phyloP scores from a whole-genome alignment of 1,139 yeast species.

The Zygosaccharomyces pseudobailii region DNA sequence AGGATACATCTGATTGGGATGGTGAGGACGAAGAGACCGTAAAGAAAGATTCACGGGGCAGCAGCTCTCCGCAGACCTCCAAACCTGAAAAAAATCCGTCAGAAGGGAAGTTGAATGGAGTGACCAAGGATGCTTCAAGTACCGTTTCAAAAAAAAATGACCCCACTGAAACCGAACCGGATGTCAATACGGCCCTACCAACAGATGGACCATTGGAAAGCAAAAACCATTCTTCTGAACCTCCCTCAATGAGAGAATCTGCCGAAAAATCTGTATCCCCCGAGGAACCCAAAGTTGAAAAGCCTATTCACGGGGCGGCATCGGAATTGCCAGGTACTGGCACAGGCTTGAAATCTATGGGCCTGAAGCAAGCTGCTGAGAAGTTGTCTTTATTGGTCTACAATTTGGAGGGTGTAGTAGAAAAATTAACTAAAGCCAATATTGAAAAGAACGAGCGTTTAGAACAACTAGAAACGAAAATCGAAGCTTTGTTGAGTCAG shows the following conservation, averaged over 20 bases:
- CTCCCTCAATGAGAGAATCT: slow-evolving; percentile 17
- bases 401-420: slow-evolving; percentile 51
- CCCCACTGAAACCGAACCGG: slow-evolving; percentile 6
- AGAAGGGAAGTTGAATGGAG: not conserved
- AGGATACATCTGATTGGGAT: slow-evolving; percentile 35
- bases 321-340: slow-evolving; percentile 20
- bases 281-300: too few relatives aligned
- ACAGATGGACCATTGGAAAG: slow-evolving; percentile 2
- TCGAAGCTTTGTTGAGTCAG: slow-evolving; percentile 36
- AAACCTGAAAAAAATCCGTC: slow-evolving; percentile 12
- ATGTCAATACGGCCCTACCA: not conserved
- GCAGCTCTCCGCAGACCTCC: not conserved
- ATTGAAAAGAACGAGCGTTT: slow-evolving; percentile 61
- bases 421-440: slow-evolving; percentile 48
- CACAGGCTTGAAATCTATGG: slow-evolving; percentile 40
- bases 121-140: not conserved
- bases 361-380: slow-evolving; percentile 66
- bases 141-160: slow-evolving; percentile 5
- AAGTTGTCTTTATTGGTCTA: slow-evolving; percentile 54
- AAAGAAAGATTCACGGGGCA: not conserved
- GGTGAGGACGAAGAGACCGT: slow-evolving; percentile 34
- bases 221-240: slow-evolving; percentile 4
- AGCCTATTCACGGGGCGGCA: slow-evolving; percentile 2
- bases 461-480: slow-evolving; percentile 40
- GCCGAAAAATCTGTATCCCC: slow-evolving; percentile 23